Base-by-base conservation (phyloP, 441 rosid species). In the Geranium incanum region DNA sequence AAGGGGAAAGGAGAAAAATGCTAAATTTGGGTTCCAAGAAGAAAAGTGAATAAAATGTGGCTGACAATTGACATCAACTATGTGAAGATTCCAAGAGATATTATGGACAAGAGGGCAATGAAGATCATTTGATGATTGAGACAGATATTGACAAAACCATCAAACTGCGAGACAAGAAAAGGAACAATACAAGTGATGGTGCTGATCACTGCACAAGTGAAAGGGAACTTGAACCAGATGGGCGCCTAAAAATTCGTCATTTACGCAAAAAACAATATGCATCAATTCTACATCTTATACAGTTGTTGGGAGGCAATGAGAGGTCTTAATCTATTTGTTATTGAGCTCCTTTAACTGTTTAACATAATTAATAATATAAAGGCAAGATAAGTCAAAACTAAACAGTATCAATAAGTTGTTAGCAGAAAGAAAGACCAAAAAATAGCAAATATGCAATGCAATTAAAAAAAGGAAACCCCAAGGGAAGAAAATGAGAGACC, bases 401-500 rank as follows among this genome's bases (percentile, higher is more conserved):
- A 45, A 45, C 8, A 57, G 28, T 13, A 52, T 4, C 60, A 52
- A 52, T 59, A 15, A 55, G 6, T 0, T 37, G 38, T 41, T 41
- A 59, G 59, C 67, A 36, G 21, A 23, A 23, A 38, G 28, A 36
- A 71, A 43, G 45, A 45, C 38, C 23, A 38, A 67, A 70, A 75
- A 67, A 57, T 52, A 16, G 15, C 18, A 13, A 52, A 16, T 18
- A 52, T 6, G 33, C 33, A 28, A 28, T 6, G 48, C 11, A 41
- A 9, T 28, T 28, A 41, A 41, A 9, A 41, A 6, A 6, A 6
- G 48, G 7, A 9, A 41, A 9, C 7, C 5, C 12, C 5, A 52
- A 52, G 18, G 19, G n/a, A n/a, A 57, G 23, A 69, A 81, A 78
- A 69, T 45, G 78, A 82, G 78, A 57, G 63, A 88, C 88, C 91